phyloP scores from a whole-genome alignment of 257 asterid species.

The Solanum clarkiae region DNA sequence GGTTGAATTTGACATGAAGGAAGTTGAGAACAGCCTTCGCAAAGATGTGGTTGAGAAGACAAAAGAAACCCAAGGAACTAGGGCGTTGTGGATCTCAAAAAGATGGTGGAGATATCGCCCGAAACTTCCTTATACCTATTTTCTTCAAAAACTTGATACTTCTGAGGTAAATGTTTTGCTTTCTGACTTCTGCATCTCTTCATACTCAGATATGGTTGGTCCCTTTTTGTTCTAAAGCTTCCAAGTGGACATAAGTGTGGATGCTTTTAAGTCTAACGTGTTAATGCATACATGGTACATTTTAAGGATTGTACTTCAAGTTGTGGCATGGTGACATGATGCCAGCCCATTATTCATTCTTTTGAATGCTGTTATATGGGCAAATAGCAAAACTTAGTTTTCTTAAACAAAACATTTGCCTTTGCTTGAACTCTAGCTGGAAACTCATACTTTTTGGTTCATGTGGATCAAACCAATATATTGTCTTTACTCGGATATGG shows the following conservation, averaged over 20 bases:
- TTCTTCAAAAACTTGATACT: conserved; percentile 89
- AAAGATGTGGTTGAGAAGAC: conserved; percentile 77
- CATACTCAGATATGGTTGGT: neutral
- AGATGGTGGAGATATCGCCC: conserved; percentile 99
- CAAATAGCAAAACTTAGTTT: neutral
- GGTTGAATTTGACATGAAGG: conserved; percentile 97
- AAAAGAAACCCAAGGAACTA: conserved; percentile 43
- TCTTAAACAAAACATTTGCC: neutral
- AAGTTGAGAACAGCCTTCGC: conserved; percentile 88
- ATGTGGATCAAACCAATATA: neutral
- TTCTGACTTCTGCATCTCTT: conserved; percentile 4
- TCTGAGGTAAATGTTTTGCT: conserved; percentile 53
- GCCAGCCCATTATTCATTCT: neutral
- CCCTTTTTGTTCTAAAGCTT: neutral
- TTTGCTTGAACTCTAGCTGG: neutral
- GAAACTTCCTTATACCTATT: conserved; percentile 88
- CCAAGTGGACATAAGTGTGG: neutral
- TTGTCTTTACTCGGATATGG: neutral
- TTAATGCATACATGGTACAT: neutral
- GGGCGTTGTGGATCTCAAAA: conserved; percentile 91
- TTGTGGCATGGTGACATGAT: neutral
- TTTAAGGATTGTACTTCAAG: neutral
- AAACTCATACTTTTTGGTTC: neutral
- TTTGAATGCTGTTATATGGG: neutral
- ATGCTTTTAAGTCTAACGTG: neutral